A percentile compares a stretch with the other conserved stretches of the same genome.
These are phyloP conservation scores for Spencermartinsiella ligniputridi DNA, from an alignment of 1,139 yeast genomes.

Conservation along the genomic window DNA sequence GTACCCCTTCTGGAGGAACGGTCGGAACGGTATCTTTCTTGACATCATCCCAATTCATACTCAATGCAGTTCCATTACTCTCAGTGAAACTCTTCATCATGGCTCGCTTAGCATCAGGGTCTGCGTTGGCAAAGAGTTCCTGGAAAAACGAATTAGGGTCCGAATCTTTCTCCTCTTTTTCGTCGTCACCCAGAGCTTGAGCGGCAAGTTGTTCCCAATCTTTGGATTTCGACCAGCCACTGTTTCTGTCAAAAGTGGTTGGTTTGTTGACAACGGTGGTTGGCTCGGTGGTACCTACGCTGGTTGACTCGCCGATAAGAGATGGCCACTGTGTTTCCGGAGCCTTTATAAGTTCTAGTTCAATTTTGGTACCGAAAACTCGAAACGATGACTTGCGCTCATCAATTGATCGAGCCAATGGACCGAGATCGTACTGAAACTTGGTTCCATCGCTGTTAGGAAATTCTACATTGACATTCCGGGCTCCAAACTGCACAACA, in stretches of 20 bases:
- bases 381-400: conserved; percentile 43
- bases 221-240: conserved; percentile 27
- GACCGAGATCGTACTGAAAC: conserved; percentile 43
- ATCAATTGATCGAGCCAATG: conserved; percentile 50
- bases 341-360: conserved; percentile 46
- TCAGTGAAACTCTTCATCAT: conserved; percentile 97
- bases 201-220: conserved; percentile 71
- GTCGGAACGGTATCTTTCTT: conserved; percentile 60
- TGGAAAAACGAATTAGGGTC: conserved; percentile 72
- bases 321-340: conserved; percentile 36
- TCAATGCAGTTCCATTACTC: conserved; percentile 88
- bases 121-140: conserved; percentile 70
- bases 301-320: neutral
- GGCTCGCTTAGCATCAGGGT: conserved; percentile 84
- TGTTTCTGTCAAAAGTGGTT: too few species aligned
- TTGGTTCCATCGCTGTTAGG: conserved; percentile 1
- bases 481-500: conserved; percentile 36
- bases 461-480: conserved; percentile 12
- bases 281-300: neutral
- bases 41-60: conserved; percentile 96
- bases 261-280: conserved; percentile 8
- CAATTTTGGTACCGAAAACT: conserved; percentile 72
- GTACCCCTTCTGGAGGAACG: conserved; percentile 63
- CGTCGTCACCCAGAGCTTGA: conserved; percentile 46
- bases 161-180: conserved; percentile 36